A percentile compares a stretch with the other conserved stretches of the same genome.
phyloP scores from a whole-genome alignment of 2,329 filamentous ascomycete species.

The Aspergillus texensis region DNA sequence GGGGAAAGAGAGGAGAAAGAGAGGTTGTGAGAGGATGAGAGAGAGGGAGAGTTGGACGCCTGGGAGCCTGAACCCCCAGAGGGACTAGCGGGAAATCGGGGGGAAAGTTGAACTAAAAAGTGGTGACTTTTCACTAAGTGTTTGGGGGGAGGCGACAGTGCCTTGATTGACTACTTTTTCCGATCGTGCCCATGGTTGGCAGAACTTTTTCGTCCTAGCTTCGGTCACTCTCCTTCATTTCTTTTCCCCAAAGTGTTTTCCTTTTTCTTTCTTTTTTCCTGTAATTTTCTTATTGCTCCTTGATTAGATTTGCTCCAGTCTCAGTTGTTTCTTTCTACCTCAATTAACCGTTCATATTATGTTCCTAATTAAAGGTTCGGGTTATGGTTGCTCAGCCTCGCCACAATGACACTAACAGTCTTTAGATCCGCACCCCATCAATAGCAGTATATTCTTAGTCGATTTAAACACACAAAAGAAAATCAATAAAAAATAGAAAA shows the following conservation, averaged over 20 bases:
- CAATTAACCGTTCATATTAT: background rate
- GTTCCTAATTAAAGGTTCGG: background rate
- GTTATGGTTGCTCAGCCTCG: slow-evolving; percentile 1
- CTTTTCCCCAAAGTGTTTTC: background rate
- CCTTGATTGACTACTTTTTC: slow-evolving; percentile 5
- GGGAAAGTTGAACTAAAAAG: background rate
- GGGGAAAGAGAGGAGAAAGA: slow-evolving; percentile 18
- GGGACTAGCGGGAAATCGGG: slow-evolving; percentile 14
- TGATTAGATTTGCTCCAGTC: too few species aligned
- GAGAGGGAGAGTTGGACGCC: slow-evolving; percentile 11
- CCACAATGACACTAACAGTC: background rate
- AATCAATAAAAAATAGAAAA: background rate
- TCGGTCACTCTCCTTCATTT: background rate
- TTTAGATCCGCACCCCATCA: slow-evolving; percentile 1
- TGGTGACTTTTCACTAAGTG: background rate
- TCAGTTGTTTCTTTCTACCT: background rate
- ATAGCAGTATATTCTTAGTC: background rate
- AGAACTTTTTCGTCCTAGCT: background rate
- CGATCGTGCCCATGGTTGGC: background rate
- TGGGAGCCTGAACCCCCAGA: slow-evolving; percentile 20
- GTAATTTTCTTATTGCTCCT: background rate
- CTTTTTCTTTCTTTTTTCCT: background rate
- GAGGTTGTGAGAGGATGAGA: slow-evolving; percentile 16
- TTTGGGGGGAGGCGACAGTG: slow-evolving; percentile 1
- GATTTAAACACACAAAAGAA: background rate